Evolutionary conservation across 2,329 filamentous ascomycete genomes (phyloP), one percentile per base, ranked within the genome.

Genomic region (Pleurostoma richardsiae): DNA sequence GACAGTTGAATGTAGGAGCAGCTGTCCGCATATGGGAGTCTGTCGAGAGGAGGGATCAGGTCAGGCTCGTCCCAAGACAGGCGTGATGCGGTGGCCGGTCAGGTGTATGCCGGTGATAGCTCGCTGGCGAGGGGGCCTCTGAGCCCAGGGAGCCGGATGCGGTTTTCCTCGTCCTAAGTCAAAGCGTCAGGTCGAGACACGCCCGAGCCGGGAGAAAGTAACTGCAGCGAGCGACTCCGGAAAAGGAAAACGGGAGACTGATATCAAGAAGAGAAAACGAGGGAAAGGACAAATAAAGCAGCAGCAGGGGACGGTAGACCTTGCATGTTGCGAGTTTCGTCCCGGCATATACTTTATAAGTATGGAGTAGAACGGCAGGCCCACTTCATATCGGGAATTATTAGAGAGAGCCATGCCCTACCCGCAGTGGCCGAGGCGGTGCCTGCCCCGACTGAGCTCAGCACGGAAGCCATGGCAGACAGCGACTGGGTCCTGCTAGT

Each of bases 81-180:
- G 46, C 44, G 40, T 45, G 39, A 49, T 51, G 47, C 40, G 46
- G 47, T 51, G 47, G 44, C 44, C 42, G 30, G 47, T 36, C 44
- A 40, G 42, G 49, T 51, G 47, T 51, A 51, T 45, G 47, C 39
- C 29, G 27, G 33, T n/a, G 30, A 11, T 39, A 36, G 33, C 8
- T 36, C 33, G 33, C 8, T 8, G 8, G 33, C 19, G 19, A 19
- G 2, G 8, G 8, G 33, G n/a, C 8, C 33, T 36, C n/a, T 36
- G 33, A 36, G n/a, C 33, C 33, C 33, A n/a, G 33, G 33, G 8
- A 36, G 33, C 8, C 33, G 33, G 33, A 36, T 36, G n/a, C 33
- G n/a, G 8, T 8, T 36, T n/a, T 36, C 33, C 8, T 36, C 19
- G 33, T 36, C 33, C n/a, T 36, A n/a, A 36, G n/a, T n/a, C n/a